These are phyloP conservation scores for Penicillium sp. DNA, from an alignment of 2,329 filamentous ascomycete species.

Conservation along the genomic window DNA sequence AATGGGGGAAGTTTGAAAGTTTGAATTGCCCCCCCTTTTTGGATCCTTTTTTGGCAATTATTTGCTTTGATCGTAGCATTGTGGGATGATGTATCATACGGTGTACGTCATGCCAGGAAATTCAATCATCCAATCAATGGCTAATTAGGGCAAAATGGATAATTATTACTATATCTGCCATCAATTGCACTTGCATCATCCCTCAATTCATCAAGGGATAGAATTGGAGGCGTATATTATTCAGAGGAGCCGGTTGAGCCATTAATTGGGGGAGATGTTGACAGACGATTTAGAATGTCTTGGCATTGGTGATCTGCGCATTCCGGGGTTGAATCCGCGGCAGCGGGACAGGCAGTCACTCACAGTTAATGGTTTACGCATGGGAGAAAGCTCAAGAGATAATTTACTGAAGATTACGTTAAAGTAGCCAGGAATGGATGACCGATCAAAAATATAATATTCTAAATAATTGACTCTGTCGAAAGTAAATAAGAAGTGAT, in stretches of 20 bases:
- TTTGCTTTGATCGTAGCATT: not conserved
- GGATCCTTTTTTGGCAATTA: not conserved
- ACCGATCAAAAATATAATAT: no score
- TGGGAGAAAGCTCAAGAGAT: no score
- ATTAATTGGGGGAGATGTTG: not conserved
- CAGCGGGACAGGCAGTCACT: not conserved
- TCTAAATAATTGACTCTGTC: no score
- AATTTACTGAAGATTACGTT: no score
- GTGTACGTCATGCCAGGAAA: not conserved
- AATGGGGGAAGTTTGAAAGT: not conserved
- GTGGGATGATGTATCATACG: not conserved
- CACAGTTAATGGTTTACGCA: no score
- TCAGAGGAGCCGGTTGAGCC: no score
- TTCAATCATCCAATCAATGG: no score
- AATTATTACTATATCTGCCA: not conserved
- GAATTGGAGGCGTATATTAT: not conserved
- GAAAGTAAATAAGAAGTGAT: not conserved
- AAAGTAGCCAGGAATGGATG: no score
- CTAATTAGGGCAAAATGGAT: not conserved
- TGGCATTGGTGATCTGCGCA: not conserved
- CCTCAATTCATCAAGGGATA: not conserved
- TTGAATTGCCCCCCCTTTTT: not conserved
- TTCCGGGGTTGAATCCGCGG: not conserved
- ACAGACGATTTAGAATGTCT: not conserved
- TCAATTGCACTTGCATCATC: not conserved